These are phyloP conservation scores for Dactylellina drechsleri DNA, from an alignment of 2,329 filamentous ascomycete genomes.

Conservation along the genomic window DNA sequence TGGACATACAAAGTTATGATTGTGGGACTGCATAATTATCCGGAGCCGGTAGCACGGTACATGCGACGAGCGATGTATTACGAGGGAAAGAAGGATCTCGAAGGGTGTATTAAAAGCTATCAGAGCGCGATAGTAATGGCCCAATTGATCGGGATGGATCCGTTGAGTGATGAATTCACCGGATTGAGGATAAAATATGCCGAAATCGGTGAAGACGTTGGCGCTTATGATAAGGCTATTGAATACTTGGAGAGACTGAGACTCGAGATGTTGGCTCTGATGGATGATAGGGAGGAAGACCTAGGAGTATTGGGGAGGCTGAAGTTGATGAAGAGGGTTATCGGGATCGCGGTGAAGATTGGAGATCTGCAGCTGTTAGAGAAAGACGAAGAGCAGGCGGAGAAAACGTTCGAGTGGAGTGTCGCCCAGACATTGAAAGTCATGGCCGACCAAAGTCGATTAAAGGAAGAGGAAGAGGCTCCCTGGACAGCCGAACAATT, in stretches of 20 bases:
- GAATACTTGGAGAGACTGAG: conserved; percentile 81
- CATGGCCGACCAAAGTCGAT: conserved; percentile 22
- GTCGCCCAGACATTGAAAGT: conserved; percentile 83
- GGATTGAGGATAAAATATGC: conserved; percentile 87
- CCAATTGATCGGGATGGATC: conserved; percentile 79
- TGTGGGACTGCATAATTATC: conserved; percentile 63
- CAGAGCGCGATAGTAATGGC: conserved; percentile 79
- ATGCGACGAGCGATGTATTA: conserved; percentile 88
- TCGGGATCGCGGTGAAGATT: conserved; percentile 83
- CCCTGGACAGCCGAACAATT: conserved; percentile 71
- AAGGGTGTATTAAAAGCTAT: conserved; percentile 84
- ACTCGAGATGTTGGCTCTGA: conserved; percentile 70
- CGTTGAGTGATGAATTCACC: conserved; percentile 88
- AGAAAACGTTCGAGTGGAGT: conserved; percentile 79
- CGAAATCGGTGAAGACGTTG: conserved; percentile 79
- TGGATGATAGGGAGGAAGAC: conserved; percentile 63
- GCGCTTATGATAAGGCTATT: conserved; percentile 75
- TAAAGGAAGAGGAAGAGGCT: conserved; percentile 63
- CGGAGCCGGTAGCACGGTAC: conserved; percentile 77
- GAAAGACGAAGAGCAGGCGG: conserved; percentile 69
- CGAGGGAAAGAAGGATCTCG: conserved; percentile 78
- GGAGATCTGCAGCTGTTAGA: conserved; percentile 75
- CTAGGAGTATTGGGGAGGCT: conserved; percentile 67
- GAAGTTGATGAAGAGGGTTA: conserved; percentile 76
- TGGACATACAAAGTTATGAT: conserved; percentile 19